Conservation (phyloP, 73 alveolate species). For the Paramecium sexaurelia region DNA sequence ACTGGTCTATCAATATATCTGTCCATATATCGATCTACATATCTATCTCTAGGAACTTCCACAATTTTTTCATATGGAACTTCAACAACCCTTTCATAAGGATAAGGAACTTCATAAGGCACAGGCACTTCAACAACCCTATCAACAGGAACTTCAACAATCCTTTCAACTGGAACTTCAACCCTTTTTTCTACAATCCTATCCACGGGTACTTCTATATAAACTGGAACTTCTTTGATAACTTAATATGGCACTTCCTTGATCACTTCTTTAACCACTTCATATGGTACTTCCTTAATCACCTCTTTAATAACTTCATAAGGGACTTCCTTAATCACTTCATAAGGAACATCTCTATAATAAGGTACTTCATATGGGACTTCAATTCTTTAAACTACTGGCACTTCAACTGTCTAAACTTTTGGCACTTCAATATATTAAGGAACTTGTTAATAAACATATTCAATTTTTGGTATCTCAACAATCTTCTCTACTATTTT, state of each 20-base stretch:
- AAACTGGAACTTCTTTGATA: background rate
- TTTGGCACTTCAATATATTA: conserved; percentile 27
- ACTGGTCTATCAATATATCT: background rate
- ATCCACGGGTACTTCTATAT: conserved; percentile 46
- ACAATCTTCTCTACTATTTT: conserved; percentile 10
- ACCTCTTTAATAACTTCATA: conserved; percentile 43
- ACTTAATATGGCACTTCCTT: conserved; percentile 48
- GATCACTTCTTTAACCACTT: conserved; percentile 26
- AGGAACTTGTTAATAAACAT: conserved; percentile 55
- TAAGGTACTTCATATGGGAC: conserved; percentile 41
- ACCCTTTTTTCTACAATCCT: conserved; percentile 43
- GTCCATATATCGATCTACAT: background rate
- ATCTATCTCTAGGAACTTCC: background rate
- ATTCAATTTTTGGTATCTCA: conserved; percentile 49
- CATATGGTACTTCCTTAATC: background rate
- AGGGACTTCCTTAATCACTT: conserved; percentile 58
- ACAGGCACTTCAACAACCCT: conserved; percentile 6
- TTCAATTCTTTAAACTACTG: conserved; percentile 1
- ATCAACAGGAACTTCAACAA: conserved; percentile 55
- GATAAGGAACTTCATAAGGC: conserved; percentile 48
- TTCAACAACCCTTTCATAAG: conserved; percentile 55
- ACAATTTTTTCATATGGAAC: background rate
- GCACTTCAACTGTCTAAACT: conserved; percentile 19
- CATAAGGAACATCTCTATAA: conserved; percentile 59
- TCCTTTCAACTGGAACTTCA: conserved; percentile 51